These are phyloP conservation scores for Obelidium mucronatum DNA, from an alignment of 192 early-diverging fungal species.

Conservation along the genomic window DNA sequence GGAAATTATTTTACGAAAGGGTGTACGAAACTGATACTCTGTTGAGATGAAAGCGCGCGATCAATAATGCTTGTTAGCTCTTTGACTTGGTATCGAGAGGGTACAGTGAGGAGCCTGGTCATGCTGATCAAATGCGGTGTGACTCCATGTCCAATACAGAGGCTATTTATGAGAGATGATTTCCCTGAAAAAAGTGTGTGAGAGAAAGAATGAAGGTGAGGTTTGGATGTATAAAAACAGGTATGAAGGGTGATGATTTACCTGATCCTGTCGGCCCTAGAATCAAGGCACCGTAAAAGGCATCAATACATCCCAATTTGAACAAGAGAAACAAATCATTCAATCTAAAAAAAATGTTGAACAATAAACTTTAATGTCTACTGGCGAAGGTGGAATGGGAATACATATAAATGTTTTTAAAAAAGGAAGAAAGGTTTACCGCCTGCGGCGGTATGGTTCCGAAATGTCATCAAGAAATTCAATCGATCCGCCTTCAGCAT, in stretches of 20 bases:
- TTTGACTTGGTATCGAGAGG: background rate
- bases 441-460: too few species aligned
- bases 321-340: background rate
- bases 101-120: background rate
- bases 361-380: too few species aligned
- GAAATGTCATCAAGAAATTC: too few species aligned
- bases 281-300: slow-evolving; percentile 15
- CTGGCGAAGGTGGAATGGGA: too few species aligned
- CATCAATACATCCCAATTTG: background rate
- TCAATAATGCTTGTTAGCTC: slow-evolving; percentile 13
- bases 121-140: background rate
- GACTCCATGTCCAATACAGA: background rate
- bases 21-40: slow-evolving; percentile 18
- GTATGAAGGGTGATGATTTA: background rate
- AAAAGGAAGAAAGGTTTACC: too few species aligned
- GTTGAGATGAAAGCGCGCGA: background rate
- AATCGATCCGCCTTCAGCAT: too few species aligned
- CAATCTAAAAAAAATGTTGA: background rate
- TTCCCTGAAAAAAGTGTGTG: too few species aligned
- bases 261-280: slow-evolving; percentile 22
- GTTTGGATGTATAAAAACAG: too few species aligned
- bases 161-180: background rate
- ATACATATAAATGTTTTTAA: too few species aligned
- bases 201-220: too few species aligned
- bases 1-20: too few species aligned